Percentiles rank a stretch among this genome's conserved stretches.
Evolutionary conservation across 2,329 filamentous ascomycete genomes (phyloP).

Genomic region (Monilinia polystroma): DNA sequence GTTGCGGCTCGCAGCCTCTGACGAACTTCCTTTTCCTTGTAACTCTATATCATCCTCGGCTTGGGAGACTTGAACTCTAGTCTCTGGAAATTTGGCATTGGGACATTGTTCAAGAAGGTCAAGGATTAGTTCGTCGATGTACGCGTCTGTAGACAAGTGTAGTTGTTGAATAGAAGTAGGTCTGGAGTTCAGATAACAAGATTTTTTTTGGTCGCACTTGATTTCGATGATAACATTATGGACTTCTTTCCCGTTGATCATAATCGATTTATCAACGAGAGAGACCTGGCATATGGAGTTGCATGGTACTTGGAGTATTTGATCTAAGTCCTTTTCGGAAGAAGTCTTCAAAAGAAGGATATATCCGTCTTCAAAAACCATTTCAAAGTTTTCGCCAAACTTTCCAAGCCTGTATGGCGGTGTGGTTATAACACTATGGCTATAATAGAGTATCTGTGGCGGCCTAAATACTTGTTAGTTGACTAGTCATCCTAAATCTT

Average conservation of each 20-base stretch:
- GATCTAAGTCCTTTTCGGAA: constrained; percentile 20
- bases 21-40: constrained; percentile 1
- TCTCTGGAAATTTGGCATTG: neutral
- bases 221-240: constrained; percentile 5
- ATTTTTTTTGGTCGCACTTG: neutral
- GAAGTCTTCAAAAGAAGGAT: constrained; percentile 20
- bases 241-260: neutral
- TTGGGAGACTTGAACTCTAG: neutral
- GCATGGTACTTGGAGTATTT: constrained; percentile 24
- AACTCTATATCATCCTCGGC: neutral
- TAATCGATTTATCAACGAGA: neutral
- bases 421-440: constrained; percentile 11
- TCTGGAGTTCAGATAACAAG: constrained; percentile 14
- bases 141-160: neutral
- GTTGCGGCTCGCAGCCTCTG: neutral
- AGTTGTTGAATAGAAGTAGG: neutral
- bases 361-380: constrained; percentile 17
- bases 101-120: constrained; percentile 5
- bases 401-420: constrained; percentile 15
- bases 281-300: constrained; percentile 9
- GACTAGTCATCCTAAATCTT: neutral
- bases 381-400: constrained; percentile 4
- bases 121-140: neutral
- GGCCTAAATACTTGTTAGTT: constrained; percentile 14
- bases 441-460: constrained; percentile 21